Conservation (phyloP, 2,329 filamentous ascomycete genomes). For the Ampelomyces quisqualis region DNA sequence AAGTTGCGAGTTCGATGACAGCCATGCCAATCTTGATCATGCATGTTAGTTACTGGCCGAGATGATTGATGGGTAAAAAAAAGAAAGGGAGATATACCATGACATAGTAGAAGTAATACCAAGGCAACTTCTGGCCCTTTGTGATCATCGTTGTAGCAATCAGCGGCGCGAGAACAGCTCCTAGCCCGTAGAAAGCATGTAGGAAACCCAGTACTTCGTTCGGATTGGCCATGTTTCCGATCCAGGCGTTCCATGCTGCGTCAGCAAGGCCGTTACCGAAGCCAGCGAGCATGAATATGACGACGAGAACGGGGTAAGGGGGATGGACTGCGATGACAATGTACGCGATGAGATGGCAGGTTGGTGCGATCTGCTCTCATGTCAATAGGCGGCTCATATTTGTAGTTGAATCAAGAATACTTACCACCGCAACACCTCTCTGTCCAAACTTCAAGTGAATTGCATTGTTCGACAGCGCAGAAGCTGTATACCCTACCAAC, state of each 20-base stretch:
- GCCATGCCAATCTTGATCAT: constrained; percentile 53
- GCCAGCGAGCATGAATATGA: constrained; percentile 65
- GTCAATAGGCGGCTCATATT: neutral
- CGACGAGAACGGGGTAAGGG: constrained; percentile 65
- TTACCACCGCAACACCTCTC: constrained; percentile 64
- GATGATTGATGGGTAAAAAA: neutral
- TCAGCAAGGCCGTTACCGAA: constrained; percentile 71
- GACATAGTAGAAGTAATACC: constrained; percentile 76
- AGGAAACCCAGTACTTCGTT: constrained; percentile 74
- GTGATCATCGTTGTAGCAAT: constrained; percentile 73
- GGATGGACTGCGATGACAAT: constrained; percentile 66
- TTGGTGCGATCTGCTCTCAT: constrained; percentile 53
- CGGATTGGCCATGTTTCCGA: constrained; percentile 70
- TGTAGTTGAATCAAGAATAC: neutral
- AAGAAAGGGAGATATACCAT: constrained; percentile 55
- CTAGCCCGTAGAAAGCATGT: constrained; percentile 71
- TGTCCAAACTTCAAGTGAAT: constrained; percentile 68
- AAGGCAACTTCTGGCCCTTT: constrained; percentile 56
- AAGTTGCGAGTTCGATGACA: constrained; percentile 56
- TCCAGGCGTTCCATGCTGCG: constrained; percentile 59
- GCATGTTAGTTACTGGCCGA: neutral
- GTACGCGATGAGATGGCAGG: constrained; percentile 65
- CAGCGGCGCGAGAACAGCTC: constrained; percentile 68
- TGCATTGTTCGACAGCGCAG: constrained; percentile 64
- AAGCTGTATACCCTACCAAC: constrained; percentile 64